Base-by-base conservation (phyloP, 139 green algal species). In the Chlorella sp. region DNA sequence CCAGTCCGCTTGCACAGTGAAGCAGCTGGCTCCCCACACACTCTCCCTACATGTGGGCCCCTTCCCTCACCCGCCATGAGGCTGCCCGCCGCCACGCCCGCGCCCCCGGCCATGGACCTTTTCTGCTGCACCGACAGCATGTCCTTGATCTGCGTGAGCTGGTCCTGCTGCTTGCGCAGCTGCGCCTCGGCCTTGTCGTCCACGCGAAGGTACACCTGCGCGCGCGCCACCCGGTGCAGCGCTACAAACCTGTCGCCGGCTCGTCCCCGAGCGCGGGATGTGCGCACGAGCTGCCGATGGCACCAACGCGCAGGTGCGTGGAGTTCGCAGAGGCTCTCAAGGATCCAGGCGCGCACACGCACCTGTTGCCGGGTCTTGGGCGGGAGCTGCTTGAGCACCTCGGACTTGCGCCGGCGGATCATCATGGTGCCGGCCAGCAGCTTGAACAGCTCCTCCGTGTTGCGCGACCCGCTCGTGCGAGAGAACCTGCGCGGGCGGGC, bases 381-480 rank as follows among this genome's bases (percentile, higher is more conserved):
- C 4, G 94, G 94, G 70, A 98, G 86, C 79, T 98, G 82, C 32
- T 82, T 87, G 3, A 97, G 85, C 68, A 99, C 95, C 14, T 97
- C 91, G 2, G 75, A 62, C 85, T 99, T 99, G n/a, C 85, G 82
- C 30, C 95, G 85, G 1, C 95, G 81, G 20, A 98, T 83, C 95
- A 99, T 98, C 31, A 97, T 62, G 10, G 80, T 86, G 30, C 26
- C 62, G 1, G 74, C 84, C 61, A 98, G 77, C 67, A 98, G 59
- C 22, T 67, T 49, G 80, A 96, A 82, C 30, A 98, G 85, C 86
- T 98, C 94, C 1, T 89, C 77, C 50, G 81, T 66, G 78, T 96
- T 93, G 70, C 72, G 80, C 29, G 87, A 79, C 26, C 88, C 88
- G 2, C 29, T 5, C 5, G 24, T 60, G 26, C 34, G 33, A 2